Evolutionary conservation across 163 green algal genomes (phyloP), one percentile per base, ranked within the genome.

Genomic region (Scenedesmus sp.): DNA sequence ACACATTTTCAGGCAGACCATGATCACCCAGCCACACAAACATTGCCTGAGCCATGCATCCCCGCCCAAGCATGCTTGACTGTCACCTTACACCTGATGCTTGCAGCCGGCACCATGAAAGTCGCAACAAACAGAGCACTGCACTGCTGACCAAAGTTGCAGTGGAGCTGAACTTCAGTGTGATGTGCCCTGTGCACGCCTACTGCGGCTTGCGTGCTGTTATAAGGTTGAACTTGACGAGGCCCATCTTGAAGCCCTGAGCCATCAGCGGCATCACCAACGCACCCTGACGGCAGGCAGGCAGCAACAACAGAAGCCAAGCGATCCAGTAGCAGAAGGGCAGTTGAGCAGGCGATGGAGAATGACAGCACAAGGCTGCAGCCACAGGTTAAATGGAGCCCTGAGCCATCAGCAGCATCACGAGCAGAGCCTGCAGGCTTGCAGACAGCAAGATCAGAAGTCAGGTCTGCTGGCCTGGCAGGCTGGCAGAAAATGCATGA

Each of bases 211-310:
- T 99, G 26, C 42, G 83, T 0, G 93, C 98, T 0, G 97, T 98
- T 93, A 99, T 99, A 10, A 99, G 85, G 78, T 97, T 96, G 93
- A 99, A 99, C 93, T 99, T 99, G 89, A 99, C 97, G 22, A 98
- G 93, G 16, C 98, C 98, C 82, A 93, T 94, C 20, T 91, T 91
- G 90, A 98, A 98, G 43, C 98, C 98, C 72, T 88, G 90, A 0
- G 97, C 93, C 98, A 99, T 99, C 24, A 99, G 94, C 0, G 97
- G 96, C 92, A 95, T 94, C 37, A 95, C 93, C 73, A 97, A 90
- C 22, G 94, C 94, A 42, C 94, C 94, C 90, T 94, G 95, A 94
- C 97, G 46, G 9, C 24, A 59, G 90, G 95, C 95, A 97, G 24
- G 24, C 43, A 83, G 90, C 46, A 73, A 24, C 26, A n/a, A 72